Percentiles rank a stretch among this genome's conserved stretches.
These are phyloP conservation scores for Xylaria sp. DNA, from an alignment of 495 filamentous ascomycete genomes.

Conservation along the genomic window DNA sequence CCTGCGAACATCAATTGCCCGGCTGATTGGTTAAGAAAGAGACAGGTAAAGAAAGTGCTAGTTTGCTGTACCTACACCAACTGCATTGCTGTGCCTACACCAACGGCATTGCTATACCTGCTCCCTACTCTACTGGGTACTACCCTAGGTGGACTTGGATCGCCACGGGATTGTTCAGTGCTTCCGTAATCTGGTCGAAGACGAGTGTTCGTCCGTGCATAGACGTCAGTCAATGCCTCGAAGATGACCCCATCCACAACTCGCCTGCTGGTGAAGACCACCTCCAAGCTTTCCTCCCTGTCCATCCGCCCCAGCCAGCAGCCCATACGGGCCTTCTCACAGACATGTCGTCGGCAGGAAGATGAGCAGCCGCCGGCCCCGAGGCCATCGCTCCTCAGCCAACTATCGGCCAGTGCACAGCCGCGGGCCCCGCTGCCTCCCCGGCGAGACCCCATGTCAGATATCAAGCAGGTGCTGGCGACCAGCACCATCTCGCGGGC, in stretches of 20 bases:
- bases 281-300: constrained; percentile 37
- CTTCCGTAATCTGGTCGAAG: too few species aligned
- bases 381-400: constrained; percentile 2
- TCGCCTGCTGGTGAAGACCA: constrained; percentile 55
- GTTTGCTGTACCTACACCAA: too few species aligned
- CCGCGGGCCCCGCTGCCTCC: not conserved
- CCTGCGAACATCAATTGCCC: not conserved
- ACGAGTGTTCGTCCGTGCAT: not conserved
- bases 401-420: not conserved
- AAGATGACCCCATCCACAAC: constrained; percentile 53
- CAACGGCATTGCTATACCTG: too few species aligned
- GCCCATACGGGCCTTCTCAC: constrained; percentile 54
- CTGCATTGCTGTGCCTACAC: too few species aligned
- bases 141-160: not conserved
- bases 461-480: constrained; percentile 30
- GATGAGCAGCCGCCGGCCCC: constrained; percentile 21
- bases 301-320: constrained; percentile 36
- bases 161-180: not conserved
- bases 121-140: too few species aligned
- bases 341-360: constrained; percentile 31
- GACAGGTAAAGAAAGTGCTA: too few species aligned
- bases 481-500: constrained; percentile 29
- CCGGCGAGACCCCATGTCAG: not conserved
- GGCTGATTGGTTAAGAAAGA: too few species aligned
- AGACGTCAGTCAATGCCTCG: constrained; percentile 32